Conservation (phyloP, 345 rosid genomes). For the Chamaenerion angustifolium region DNA sequence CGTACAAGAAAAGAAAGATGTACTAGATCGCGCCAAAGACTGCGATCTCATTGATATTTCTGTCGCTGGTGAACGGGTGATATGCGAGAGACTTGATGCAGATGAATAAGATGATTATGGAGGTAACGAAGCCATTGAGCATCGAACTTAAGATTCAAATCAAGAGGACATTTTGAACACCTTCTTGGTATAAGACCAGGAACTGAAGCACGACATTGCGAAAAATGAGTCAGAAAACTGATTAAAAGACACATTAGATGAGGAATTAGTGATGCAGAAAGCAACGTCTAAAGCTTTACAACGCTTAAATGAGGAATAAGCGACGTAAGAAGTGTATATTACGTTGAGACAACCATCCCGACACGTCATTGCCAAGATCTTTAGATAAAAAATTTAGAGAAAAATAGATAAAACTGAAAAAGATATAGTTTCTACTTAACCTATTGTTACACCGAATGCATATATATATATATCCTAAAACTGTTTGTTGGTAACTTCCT, state of each 20-base stretch:
- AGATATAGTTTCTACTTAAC: too few species aligned
- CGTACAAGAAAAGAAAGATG: slow-evolving; percentile 53
- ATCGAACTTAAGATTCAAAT: slow-evolving; percentile 81
- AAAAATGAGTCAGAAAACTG: not conserved
- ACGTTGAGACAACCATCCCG: slow-evolving; percentile 95
- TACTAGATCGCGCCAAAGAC: slow-evolving; percentile 72
- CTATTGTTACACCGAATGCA: too few species aligned
- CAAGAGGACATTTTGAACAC: too few species aligned
- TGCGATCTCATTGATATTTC: slow-evolving; percentile 85
- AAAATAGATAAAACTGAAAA: too few species aligned
- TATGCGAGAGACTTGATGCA: slow-evolving; percentile 44
- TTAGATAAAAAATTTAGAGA: too few species aligned
- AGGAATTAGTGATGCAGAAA: too few species aligned
- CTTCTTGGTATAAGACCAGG: slow-evolving; percentile 90
- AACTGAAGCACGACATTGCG: slow-evolving; percentile 32
- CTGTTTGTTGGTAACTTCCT: too few species aligned
- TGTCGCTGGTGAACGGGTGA: slow-evolving; percentile 55
- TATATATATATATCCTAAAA: too few species aligned
- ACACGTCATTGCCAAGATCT: too few species aligned
- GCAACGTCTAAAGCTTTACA: not conserved
- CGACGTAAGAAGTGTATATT: too few species aligned
- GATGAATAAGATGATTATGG: slow-evolving; percentile 63
- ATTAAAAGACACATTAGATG: too few species aligned
- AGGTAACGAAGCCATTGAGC: slow-evolving; percentile 70
- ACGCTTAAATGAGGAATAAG: not conserved